These are phyloP conservation scores for Leersia perrieri DNA, from an alignment of 176 grass and related monocot genomes.

Conservation along the genomic window DNA sequence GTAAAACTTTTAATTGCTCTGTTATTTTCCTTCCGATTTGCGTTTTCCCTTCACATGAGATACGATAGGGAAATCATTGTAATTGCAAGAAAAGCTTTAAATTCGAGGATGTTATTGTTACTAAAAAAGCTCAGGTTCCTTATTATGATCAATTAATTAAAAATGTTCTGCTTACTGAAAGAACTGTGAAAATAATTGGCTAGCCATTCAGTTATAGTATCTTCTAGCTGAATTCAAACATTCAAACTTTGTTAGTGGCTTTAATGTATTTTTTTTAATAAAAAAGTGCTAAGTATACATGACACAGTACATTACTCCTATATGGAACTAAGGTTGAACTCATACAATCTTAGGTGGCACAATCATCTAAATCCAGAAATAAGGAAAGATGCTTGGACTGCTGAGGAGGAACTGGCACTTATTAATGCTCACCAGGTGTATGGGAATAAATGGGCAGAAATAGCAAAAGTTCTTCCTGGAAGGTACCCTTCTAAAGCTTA, in stretches of 20 bases:
- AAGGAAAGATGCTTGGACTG: constrained; percentile 94
- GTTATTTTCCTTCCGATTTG: neutral
- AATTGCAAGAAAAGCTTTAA: neutral
- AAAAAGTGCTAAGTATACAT: neutral
- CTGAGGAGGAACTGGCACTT: constrained; percentile 71
- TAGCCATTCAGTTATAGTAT: neutral
- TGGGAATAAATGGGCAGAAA: constrained; percentile 99
- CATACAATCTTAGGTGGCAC: constrained; percentile 73
- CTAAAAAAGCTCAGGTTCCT: neutral
- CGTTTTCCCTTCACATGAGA: neutral
- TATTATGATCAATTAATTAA: neutral
- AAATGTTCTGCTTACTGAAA: neutral
- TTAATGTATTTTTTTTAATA: neutral
- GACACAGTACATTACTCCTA: neutral
- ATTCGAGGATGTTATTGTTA: neutral
- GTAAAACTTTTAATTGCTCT: neutral
- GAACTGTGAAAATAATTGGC: neutral
- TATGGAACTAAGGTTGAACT: constrained; percentile 14
- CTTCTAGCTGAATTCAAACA: neutral
- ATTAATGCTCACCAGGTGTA: constrained; percentile 73
- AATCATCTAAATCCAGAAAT: constrained; percentile 98
- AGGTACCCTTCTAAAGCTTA: constrained; percentile 51
- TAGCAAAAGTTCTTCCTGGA: constrained; percentile 96
- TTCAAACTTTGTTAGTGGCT: neutral
- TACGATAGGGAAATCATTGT: neutral